These are phyloP conservation scores for Mollisiaceae sp. DNA, from an alignment of 2,329 filamentous ascomycete genomes.

Conservation along the genomic window DNA sequence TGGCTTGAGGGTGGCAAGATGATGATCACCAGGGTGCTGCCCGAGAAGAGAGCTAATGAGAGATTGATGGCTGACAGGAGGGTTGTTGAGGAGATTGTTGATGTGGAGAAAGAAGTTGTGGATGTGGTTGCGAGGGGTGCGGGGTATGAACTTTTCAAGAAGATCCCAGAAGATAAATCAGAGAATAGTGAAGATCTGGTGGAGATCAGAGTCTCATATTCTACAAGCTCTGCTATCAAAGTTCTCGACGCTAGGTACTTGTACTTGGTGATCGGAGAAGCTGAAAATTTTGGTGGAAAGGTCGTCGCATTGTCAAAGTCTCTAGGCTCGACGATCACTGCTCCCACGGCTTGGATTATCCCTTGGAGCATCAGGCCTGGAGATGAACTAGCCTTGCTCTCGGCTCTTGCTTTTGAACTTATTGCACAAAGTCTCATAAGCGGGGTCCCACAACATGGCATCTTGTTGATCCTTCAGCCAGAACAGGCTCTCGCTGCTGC, in stretches of 20 bases:
- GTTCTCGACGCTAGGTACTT: conserved; percentile 8
- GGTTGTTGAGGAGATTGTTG: conserved; percentile 22
- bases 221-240: conserved; percentile 12
- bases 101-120: conserved; percentile 2
- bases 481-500: conserved; percentile 10
- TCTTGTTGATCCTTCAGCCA: conserved; percentile 16
- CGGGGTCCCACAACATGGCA: not conserved
- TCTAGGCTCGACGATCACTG: conserved; percentile 8
- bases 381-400: conserved; percentile 11
- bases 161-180: not conserved
- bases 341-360: conserved; percentile 6
- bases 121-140: not conserved
- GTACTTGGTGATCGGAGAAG: conserved; percentile 8
- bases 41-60: conserved; percentile 14
- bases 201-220: conserved; percentile 18
- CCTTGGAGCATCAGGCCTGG: conserved; percentile 13
- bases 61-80: conserved; percentile 26
- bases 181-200: not conserved
- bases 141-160: conserved; percentile 17
- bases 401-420: conserved; percentile 12
- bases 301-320: conserved; percentile 17
- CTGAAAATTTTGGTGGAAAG: not conserved
- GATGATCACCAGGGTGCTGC: conserved; percentile 23
- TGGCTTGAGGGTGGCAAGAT: conserved; percentile 20
- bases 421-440: conserved; percentile 8